Percentiles rank a stretch among this genome's conserved stretches.
phyloP scores from a whole-genome alignment of 306 rosid species.

The Glycyrrhiza uralensis region DNA sequence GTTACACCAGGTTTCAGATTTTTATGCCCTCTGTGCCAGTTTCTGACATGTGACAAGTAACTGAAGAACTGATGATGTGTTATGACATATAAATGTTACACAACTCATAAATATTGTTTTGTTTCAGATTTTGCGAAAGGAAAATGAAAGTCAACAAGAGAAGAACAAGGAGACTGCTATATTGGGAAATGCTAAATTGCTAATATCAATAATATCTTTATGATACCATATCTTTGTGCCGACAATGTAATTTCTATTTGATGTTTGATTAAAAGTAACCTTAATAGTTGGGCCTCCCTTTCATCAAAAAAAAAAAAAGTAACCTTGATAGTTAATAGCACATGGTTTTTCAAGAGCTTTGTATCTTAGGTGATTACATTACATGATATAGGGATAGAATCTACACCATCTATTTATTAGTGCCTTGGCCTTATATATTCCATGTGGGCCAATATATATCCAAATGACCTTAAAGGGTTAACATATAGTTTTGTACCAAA shows the following conservation, averaged over 20 bases:
- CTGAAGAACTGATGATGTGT: not conserved
- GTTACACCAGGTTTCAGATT: constrained; percentile 25
- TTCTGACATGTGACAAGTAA: constrained; percentile 39
- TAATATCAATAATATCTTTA: not conserved
- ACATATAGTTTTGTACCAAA: constrained; percentile 6
- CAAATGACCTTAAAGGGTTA: constrained; percentile 1
- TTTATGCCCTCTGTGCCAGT: constrained; percentile 16
- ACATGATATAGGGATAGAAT: not conserved
- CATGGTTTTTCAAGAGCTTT: not conserved
- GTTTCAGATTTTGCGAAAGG: not conserved
- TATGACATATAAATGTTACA: not conserved
- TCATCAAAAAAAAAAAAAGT: too few relatives aligned
- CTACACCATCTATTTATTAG: not conserved
- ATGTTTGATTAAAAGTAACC: not conserved
- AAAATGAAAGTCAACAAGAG: not conserved
- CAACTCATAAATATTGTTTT: not conserved
- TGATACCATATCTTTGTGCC: not conserved
- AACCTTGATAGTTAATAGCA: not conserved
- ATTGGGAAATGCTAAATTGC: constrained; percentile 4
- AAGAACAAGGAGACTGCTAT: constrained; percentile 13
- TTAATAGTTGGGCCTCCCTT: too few relatives aligned
- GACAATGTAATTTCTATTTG: constrained; percentile 16
- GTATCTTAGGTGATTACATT: not conserved
- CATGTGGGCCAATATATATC: constrained; percentile 11
- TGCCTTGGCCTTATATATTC: not conserved